These are phyloP conservation scores for Candida lessepsii DNA, from an alignment of 805 yeast species.

Conservation along the genomic window DNA sequence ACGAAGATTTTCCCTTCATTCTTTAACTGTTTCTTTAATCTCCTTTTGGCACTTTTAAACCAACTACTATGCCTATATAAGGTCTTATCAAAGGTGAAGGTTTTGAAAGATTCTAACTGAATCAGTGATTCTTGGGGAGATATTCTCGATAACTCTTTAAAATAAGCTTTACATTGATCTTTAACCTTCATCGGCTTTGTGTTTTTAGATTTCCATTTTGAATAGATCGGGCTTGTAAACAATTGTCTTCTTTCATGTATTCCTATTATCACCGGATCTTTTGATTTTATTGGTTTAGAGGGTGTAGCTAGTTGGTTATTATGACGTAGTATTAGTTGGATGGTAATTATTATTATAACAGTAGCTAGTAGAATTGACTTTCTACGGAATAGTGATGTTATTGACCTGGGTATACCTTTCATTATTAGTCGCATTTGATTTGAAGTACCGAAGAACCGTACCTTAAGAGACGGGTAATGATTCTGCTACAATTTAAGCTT, in stretches of 20 bases:
- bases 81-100: constrained; percentile 17
- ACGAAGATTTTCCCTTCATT: constrained; percentile 14
- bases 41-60: constrained; percentile 21
- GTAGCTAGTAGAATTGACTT: neutral
- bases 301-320: neutral
- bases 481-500: too few species aligned
- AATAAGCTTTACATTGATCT: constrained; percentile 19
- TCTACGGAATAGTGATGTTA: neutral
- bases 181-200: neutral
- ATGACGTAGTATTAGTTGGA: neutral
- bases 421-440: neutral
- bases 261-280: constrained; percentile 4
- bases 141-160: constrained; percentile 13
- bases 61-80: constrained; percentile 28
- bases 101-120: constrained; percentile 10
- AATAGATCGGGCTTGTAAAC: constrained; percentile 19
- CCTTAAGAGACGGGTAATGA: too few species aligned
- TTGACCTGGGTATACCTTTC: neutral
- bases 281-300: neutral
- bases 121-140: constrained; percentile 11
- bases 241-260: constrained; percentile 13
- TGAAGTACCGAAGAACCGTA: too few species aligned
- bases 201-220: constrained; percentile 10
- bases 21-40: constrained; percentile 16
- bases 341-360: neutral